Evolutionary conservation across 2,329 filamentous ascomycete genomes (phyloP), one percentile per base, ranked within the genome.

Genomic region (Pezicula radicicola): DNA sequence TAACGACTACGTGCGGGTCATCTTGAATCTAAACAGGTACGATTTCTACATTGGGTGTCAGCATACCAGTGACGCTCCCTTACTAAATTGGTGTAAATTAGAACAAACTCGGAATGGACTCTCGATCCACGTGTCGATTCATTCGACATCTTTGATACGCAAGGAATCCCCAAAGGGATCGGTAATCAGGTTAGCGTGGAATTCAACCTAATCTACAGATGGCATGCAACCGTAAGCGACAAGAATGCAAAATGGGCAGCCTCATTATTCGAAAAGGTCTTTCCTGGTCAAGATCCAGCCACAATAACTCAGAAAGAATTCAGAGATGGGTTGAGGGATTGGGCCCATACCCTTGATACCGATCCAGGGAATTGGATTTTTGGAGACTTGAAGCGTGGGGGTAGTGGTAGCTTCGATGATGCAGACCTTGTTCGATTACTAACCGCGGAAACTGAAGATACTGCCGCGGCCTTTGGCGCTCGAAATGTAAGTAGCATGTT

Each of bases 181-280:
- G 91, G 91, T 43, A 95, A 93, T 63, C 84, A 88, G 59, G 88
- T 92, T 8, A 91, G 88, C 0, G 88, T 87, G 8, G 91, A 95
- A 71, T 95, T 95, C 75, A 94, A 94, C 65, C 77, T 95, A 6
- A 86, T 88, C 57, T 95, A 96, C 67, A 80, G 90, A 55, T 94
- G 89, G 89, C 90, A 94, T 72, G 89, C 88, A 4, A 84, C 85
- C 60, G 89, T 93, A 60, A 79, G 77, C 39, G 79, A 82, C 52
- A 84, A 82, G 55, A 90, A 95, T 61, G 90, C 93, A 64, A 77
- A 84, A 58, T 95, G 89, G 89, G 85, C 90, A n/a, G 77, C 9
- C 78, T 89, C 57, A 89, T 87, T 63, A 8, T 30, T 30, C 10
- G 28, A 30, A 30, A 6, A 30, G 10, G 10, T 30, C 28, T 30